Base-by-base conservation (phyloP, 2,329 filamentous ascomycete species). In the Helotiales sp. region DNA sequence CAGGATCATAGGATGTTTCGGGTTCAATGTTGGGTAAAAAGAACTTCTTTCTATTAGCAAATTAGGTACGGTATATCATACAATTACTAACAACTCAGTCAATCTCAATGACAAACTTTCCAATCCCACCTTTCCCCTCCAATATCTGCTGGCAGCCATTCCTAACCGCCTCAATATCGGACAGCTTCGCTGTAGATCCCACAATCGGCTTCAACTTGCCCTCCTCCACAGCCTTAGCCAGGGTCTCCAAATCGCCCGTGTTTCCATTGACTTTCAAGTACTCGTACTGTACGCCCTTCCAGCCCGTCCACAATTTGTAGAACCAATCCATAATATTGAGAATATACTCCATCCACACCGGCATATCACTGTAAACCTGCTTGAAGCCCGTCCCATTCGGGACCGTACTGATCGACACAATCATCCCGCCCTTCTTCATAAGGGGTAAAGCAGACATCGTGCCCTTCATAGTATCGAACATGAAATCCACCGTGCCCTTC, bases 381-480 rank as follows among this genome's bases (percentile, higher is more conserved):
- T 80, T 79, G n/a, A 81, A 75, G 32, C 74, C 70, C 15, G 67
- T 72, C 10, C 78, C 80, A 3, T 79, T 80, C 0, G 80, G 80
- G 1, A 75, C 55, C 45, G 62, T 67, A 15, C 65, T 67, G 22
- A 71, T 62, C 37, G 43, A 65, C 5, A 82, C 68, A 47, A 82
- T 79, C 26, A 75, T 64, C 17, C 80, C 74, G 0, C 73, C 71
- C 3, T 75, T 77, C 47, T 76, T 78, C 76, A 82, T 77, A 1
- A 81, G 69, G 15, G 75, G 73, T 2, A 82, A 68, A 34, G 75
- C 78, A 10, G 75, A 67, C 71, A 81, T 76, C 4, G 80, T 74
- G 20, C 74, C 60, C 6, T 76, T 77, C 6, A 76, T 75, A 1
- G 81, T 83, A 72, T 83, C 82, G 34, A 82, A 80, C 55, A 83